Base-by-base conservation (phyloP, 495 filamentous ascomycete species). In the Venustampulla echinocandica region DNA sequence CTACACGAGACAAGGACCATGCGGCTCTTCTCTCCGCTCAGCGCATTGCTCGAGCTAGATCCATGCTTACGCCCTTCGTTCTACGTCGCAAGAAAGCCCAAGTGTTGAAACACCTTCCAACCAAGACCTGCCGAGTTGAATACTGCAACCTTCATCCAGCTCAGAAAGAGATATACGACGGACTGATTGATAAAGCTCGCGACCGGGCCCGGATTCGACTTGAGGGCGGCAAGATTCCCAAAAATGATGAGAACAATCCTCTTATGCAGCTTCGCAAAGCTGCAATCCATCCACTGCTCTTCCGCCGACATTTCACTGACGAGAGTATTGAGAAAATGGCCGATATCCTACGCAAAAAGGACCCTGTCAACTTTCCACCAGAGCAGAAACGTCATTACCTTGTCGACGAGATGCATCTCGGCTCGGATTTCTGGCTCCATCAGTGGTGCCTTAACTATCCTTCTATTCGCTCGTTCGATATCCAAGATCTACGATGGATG, bases 11-110 rank as follows among this genome's bases (percentile, higher is more conserved):
- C 33, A 67, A 77, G 3, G 77, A 84, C 43, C 78, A 84, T 46
- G 80, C 80, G 2, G 81, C 87, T 4, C 69, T 97, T 3, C 67
- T 97, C 2, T 92, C 89, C 0, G 77, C 76, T 4, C 86, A 95
- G 61, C 81, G 92, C 3, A 92, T 96, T 39, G 74, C 76, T 17
- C 75, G 88, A 24, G 92, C 92, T 0, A 82, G 87, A 35, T 85
- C 87, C 0, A 96, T 98, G 73, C 80, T 98, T 62, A 85, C 90
- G 27, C 92, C 92, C 0, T 98, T 97, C 60, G 85, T 98, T 19
- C 68, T 98, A 0, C 87, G 93, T 28, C 75, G 92, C 4, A 90
- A 92, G 67, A 98, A 98, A 66, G 81, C 86, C 35, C 89, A 96
- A 53, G 93, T 97, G n/a, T 72, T 96, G 10, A 79, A 81, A 55